phyloP scores from a whole-genome alignment of 2,329 filamentous ascomycete species.

The Fusarium nematophilum region DNA sequence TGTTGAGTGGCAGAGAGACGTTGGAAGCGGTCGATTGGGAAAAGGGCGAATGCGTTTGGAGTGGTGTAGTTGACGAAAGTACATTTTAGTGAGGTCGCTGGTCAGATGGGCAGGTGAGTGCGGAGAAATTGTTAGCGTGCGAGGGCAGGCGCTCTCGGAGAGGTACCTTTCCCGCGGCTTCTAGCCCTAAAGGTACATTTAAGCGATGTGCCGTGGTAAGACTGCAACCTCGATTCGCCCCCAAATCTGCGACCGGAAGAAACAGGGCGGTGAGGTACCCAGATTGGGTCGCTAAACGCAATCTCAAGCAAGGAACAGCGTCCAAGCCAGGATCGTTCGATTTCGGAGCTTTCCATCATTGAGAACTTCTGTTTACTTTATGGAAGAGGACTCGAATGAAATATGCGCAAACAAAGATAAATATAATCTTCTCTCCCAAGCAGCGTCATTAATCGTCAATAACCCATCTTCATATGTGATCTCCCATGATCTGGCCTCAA shows the following conservation, averaged over 20 bases:
- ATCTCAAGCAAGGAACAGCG: neutral
- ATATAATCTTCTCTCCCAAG: neutral
- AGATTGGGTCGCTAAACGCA: slow-evolving; percentile 22
- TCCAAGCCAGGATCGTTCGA: slow-evolving; percentile 38
- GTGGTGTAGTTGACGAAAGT: slow-evolving; percentile 34
- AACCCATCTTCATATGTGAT: neutral
- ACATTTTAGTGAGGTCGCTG: slow-evolving; percentile 25
- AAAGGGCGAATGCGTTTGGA: slow-evolving; percentile 31
- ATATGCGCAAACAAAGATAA: slow-evolving; percentile 4
- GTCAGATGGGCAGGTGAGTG: slow-evolving; percentile 43
- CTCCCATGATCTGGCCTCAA: no score
- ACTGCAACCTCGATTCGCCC: slow-evolving; percentile 13
- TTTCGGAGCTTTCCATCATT: slow-evolving; percentile 43
- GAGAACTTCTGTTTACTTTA: slow-evolving; percentile 24
- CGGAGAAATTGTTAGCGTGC: slow-evolving; percentile 42
- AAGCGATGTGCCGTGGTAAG: slow-evolving; percentile 20
- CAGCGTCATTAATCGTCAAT: neutral
- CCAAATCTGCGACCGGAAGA: slow-evolving; percentile 35
- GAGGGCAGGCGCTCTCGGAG: slow-evolving; percentile 1
- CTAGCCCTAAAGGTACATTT: slow-evolving; percentile 7
- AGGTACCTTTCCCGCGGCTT: slow-evolving; percentile 27
- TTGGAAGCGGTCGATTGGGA: slow-evolving; percentile 21
- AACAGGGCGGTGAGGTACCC: slow-evolving; percentile 37
- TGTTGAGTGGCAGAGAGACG: slow-evolving; percentile 2
- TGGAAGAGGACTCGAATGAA: neutral